A percentile compares a stretch with the other conserved stretches of the same genome.
phyloP scores from a whole-genome alignment of 768 basidiomycete species.

The Suillus hirtellus region DNA sequence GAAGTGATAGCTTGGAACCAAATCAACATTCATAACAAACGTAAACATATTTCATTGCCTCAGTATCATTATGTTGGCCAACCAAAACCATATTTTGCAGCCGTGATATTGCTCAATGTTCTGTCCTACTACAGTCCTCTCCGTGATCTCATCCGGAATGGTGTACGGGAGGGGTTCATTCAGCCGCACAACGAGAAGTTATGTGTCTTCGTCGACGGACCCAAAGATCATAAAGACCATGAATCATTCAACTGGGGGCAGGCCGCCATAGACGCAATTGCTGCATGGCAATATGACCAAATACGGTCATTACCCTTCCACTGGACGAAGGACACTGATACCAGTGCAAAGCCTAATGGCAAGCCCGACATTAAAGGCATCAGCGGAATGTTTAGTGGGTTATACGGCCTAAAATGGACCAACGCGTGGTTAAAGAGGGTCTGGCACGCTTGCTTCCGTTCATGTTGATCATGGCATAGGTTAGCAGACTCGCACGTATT shows the following conservation, averaged over 20 bases:
- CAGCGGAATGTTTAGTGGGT: slow-evolving; percentile 16
- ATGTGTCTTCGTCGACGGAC: slow-evolving; percentile 76
- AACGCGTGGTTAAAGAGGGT: slow-evolving; percentile 34
- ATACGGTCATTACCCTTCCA: slow-evolving; percentile 40
- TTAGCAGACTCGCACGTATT: not conserved
- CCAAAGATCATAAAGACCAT: slow-evolving; percentile 50
- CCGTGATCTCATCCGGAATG: slow-evolving; percentile 67
- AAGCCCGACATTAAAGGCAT: slow-evolving; percentile 18
- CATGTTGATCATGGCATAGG: slow-evolving; percentile 19
- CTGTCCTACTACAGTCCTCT: slow-evolving; percentile 81
- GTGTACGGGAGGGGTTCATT: slow-evolving; percentile 77
- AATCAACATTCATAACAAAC: slow-evolving; percentile 82
- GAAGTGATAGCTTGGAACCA: slow-evolving; percentile 97
- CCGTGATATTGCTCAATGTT: slow-evolving; percentile 87
- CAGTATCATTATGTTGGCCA: not conserved
- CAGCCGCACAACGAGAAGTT: slow-evolving; percentile 56
- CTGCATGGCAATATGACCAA: slow-evolving; percentile 51
- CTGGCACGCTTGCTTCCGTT: slow-evolving; percentile 34
- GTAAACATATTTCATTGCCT: slow-evolving; percentile 36
- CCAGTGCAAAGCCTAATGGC: slow-evolving; percentile 23
- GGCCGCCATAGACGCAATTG: slow-evolving; percentile 64
- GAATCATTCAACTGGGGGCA: slow-evolving; percentile 75
- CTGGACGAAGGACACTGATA: slow-evolving; percentile 48
- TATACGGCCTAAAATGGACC: slow-evolving; percentile 26
- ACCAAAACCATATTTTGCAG: slow-evolving; percentile 35